phyloP scores from a whole-genome alignment of 140 eudicot species.

The Oenanthe javanica region DNA sequence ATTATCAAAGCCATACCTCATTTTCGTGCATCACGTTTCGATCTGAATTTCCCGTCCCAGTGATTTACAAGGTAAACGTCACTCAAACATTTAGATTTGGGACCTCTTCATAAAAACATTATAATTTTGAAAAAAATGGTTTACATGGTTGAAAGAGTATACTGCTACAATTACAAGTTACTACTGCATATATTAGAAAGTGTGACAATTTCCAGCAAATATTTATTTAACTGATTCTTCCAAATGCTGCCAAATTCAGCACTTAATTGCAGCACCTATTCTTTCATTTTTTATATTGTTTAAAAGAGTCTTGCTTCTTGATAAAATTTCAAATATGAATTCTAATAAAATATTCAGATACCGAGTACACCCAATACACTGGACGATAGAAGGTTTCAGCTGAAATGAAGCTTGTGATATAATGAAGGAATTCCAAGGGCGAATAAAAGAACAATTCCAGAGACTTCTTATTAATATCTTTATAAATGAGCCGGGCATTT shows the following conservation, averaged over 20 bases:
- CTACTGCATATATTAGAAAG: neutral
- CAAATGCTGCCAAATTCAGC: neutral
- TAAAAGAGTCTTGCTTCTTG: neutral
- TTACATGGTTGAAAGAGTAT: neutral
- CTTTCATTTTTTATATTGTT: neutral
- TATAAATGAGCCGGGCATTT: neutral
- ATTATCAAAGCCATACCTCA: slow-evolving; percentile 56
- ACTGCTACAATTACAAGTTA: neutral
- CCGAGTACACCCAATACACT: neutral
- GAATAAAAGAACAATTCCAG: neutral
- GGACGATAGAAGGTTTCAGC: neutral
- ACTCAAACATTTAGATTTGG: slow-evolving; percentile 16
- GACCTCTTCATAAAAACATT: slow-evolving; percentile 1
- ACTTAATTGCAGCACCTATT: neutral
- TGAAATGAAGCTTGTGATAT: neutral
- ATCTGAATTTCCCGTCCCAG: slow-evolving; percentile 95
- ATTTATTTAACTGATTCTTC: neutral
- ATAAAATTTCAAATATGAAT: neutral
- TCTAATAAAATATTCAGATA: neutral
- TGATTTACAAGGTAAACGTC: slow-evolving; percentile 37
- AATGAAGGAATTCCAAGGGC: neutral
- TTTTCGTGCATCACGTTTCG: slow-evolving; percentile 92
- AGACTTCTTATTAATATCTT: neutral
- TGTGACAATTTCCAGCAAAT: too few species aligned
- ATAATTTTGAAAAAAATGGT: neutral